These are phyloP conservation scores for Monosporozyma aerobia DNA, from an alignment of 805 yeast species.

Conservation along the genomic window DNA sequence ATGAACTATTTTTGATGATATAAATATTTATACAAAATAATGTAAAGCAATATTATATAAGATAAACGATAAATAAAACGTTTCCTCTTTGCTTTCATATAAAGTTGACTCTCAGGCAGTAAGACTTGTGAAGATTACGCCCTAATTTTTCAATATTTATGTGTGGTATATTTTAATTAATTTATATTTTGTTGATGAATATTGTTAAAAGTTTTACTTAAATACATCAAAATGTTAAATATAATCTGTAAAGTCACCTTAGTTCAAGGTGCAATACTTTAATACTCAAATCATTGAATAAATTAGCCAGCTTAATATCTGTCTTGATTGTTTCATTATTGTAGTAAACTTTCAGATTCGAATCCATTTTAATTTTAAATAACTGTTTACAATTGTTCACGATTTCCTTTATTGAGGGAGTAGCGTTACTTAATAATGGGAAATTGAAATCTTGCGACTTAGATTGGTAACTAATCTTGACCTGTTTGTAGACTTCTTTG, in stretches of 20 bases:
- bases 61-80: neutral
- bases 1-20: neutral
- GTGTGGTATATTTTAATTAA: too few species aligned
- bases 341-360: constrained; percentile 15
- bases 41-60: neutral
- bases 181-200: too few species aligned
- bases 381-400: constrained; percentile 67
- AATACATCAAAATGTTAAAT: too few species aligned
- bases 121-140: too few species aligned
- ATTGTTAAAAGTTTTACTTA: too few species aligned
- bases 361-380: constrained; percentile 40
- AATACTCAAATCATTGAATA: constrained; percentile 29
- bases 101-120: too few species aligned
- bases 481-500: constrained; percentile 31
- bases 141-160: too few species aligned
- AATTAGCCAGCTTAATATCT: constrained; percentile 39
- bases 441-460: constrained; percentile 56
- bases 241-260: neutral
- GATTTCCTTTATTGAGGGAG: constrained; percentile 75
- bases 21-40: neutral
- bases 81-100: neutral
- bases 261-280: constrained; percentile 1
- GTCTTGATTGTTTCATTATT: constrained; percentile 29
- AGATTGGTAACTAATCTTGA: constrained; percentile 42
- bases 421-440: constrained; percentile 55